A percentile compares a stretch with the other conserved stretches of the same genome.
These are phyloP conservation scores for Trypanosoma platydactyli DNA, from an alignment of 208 protist genomes.

Conservation along the genomic window DNA sequence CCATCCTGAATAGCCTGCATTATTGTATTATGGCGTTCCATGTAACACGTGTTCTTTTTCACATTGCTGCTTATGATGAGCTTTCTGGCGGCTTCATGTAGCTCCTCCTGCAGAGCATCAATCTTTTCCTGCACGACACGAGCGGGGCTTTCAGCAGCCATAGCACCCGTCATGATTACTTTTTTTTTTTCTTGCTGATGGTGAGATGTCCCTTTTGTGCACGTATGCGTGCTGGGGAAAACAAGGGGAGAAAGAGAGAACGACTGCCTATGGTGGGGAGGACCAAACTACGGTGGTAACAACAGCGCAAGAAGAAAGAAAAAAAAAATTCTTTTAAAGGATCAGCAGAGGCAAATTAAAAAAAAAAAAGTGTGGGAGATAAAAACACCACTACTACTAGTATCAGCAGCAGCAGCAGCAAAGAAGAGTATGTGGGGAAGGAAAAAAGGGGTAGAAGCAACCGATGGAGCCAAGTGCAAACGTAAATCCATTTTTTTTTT, in stretches of 20 bases:
- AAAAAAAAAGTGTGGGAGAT: neutral
- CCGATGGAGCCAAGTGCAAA: neutral
- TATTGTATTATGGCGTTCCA: constrained; percentile 35
- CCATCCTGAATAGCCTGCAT: constrained; percentile 43
- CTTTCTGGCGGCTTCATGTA: constrained; percentile 45
- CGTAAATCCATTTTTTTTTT: too few species aligned
- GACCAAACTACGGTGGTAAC: neutral
- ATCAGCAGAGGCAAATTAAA: too few species aligned
- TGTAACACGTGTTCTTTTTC: constrained; percentile 51
- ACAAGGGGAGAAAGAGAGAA: neutral
- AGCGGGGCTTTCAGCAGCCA: neutral
- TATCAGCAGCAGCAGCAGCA: too few species aligned
- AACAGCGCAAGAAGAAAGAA: constrained; percentile 7
- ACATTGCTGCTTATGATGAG: constrained; percentile 39
- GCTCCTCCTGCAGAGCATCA: constrained; percentile 56
- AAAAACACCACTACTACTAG: constrained; percentile 1
- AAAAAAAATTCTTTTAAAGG: too few species aligned
- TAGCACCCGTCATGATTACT: constrained; percentile 5
- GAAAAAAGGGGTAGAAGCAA: too few species aligned
- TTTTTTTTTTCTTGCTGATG: neutral
- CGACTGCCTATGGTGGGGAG: neutral
- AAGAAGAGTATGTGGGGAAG: too few species aligned
- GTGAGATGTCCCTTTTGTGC: neutral
- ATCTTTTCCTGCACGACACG: constrained; percentile 48
- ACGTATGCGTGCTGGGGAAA: neutral